A percentile compares a stretch with the other conserved stretches of the same genome.
Evolutionary conservation across 768 basidiomycete genomes (phyloP).

Genomic region (Hygrocybe punicea): DNA sequence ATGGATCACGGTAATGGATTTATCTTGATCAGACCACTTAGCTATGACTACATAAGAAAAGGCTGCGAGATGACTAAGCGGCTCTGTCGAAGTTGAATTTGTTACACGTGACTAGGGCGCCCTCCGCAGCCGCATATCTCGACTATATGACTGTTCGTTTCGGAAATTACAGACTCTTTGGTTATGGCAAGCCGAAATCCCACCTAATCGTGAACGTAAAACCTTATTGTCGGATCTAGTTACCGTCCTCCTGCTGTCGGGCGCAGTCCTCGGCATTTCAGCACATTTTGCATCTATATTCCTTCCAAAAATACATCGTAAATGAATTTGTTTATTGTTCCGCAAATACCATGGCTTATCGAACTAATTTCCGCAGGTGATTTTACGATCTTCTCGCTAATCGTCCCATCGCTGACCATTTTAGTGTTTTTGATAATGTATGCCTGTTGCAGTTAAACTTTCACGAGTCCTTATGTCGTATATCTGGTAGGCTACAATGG

Average conservation of each 20-base stretch:
- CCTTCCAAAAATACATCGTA: slow-evolving; percentile 62
- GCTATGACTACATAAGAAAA: too few relatives aligned
- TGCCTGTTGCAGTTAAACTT: slow-evolving; percentile 18
- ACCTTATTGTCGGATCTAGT: slow-evolving; percentile 28
- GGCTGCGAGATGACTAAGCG: too few relatives aligned
- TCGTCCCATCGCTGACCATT: slow-evolving; percentile 65
- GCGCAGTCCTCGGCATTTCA: slow-evolving; percentile 62
- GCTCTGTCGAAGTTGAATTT: too few relatives aligned
- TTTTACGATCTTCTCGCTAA: slow-evolving; percentile 65
- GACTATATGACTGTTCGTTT: slow-evolving; percentile 72
- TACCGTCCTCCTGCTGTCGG: slow-evolving; percentile 44
- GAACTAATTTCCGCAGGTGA: slow-evolving; percentile 44
- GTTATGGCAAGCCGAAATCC: slow-evolving; percentile 43
- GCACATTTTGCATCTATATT: slow-evolving; percentile 67
- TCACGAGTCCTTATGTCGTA: slow-evolving; percentile 3
- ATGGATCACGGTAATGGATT: too few relatives aligned
- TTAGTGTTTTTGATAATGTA: slow-evolving; percentile 59
- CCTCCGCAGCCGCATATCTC: too few relatives aligned
- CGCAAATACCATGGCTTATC: background rate
- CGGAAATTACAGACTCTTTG: slow-evolving; percentile 49
- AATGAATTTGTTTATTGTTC: slow-evolving; percentile 21
- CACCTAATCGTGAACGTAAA: slow-evolving; percentile 2
- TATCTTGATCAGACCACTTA: too few relatives aligned
- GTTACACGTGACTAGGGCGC: too few relatives aligned
- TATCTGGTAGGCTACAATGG: slow-evolving; percentile 55